phyloP scores from a whole-genome alignment of 2,329 filamentous ascomycete species.

The Microdochium trichocladiopsis region DNA sequence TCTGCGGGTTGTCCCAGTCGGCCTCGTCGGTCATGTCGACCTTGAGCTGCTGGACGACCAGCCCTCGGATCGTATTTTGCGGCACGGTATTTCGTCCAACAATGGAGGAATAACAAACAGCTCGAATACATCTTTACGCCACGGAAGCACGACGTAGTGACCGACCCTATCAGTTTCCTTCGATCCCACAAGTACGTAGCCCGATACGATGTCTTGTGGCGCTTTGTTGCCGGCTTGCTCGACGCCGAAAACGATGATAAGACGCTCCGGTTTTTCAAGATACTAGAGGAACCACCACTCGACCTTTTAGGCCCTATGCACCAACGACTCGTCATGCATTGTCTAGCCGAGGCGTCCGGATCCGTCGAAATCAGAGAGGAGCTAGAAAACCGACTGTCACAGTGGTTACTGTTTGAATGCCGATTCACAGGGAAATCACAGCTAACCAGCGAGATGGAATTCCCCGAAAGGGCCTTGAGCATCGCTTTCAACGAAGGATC shows the following conservation, averaged over 20 bases:
- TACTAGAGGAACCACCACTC: conserved; percentile 21
- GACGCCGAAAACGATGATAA: conserved; percentile 3
- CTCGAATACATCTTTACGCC: too few relatives aligned
- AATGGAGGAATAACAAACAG: too few relatives aligned
- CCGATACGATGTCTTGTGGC: conserved; percentile 32
- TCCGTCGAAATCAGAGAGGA: neutral
- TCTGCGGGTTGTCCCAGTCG: too few relatives aligned
- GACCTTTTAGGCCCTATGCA: conserved; percentile 28
- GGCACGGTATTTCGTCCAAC: too few relatives aligned
- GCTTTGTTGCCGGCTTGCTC: conserved; percentile 32
- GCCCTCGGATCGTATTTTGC: too few relatives aligned
- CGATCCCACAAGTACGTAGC: conserved; percentile 26
- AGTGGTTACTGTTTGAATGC: neutral
- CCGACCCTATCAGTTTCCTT: conserved; percentile 16
- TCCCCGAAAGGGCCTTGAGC: neutral
- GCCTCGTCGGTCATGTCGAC: too few relatives aligned
- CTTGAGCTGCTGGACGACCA: too few relatives aligned
- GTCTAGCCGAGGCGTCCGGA: conserved; percentile 20
- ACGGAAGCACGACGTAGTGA: neutral
- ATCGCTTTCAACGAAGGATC: neutral
- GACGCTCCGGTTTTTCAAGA: conserved; percentile 16
- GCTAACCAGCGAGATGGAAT: neutral
- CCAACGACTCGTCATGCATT: conserved; percentile 29
- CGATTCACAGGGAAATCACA: neutral
- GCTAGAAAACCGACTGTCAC: neutral